These are phyloP conservation scores for Scheffersomyces ergatensis DNA, from an alignment of 805 yeast species.

Conservation along the genomic window DNA sequence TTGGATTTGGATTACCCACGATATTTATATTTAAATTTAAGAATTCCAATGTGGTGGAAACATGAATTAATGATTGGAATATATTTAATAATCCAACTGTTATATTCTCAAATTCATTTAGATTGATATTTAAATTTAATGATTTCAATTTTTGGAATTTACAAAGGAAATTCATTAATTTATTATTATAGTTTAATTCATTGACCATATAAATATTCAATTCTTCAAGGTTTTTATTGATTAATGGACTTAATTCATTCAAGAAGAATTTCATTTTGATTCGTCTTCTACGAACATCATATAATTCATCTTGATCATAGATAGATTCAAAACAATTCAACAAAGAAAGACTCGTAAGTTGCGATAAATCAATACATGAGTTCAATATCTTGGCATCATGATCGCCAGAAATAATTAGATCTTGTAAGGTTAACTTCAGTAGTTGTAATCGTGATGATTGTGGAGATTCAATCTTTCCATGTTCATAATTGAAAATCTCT, in stretches of 20 bases:
- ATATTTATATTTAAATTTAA: conserved; percentile 4
- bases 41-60: conserved; percentile 3
- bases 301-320: not conserved
- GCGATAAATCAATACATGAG: conserved; percentile 2
- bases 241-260: conserved; percentile 4
- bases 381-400: conserved; percentile 7
- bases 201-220: conserved; percentile 8
- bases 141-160: conserved; percentile 1
- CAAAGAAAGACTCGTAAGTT: conserved; percentile 6
- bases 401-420: conserved; percentile 4
- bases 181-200: conserved; percentile 11
- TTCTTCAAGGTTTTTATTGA: conserved; percentile 2
- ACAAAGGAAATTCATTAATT: conserved; percentile 3
- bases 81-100: conserved; percentile 1
- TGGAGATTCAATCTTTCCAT: too few species aligned
- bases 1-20: conserved; percentile 1
- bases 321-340: conserved; percentile 11
- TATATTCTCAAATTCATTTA: conserved; percentile 6
- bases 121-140: conserved; percentile 5
- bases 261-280: conserved; percentile 9
- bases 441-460: conserved; percentile 2
- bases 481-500: not conserved
- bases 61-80: conserved; percentile 2
- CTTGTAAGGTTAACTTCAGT: conserved; percentile 6
- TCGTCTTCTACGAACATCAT: conserved; percentile 7